phyloP scores from a whole-genome alignment of 768 basidiomycete genomes.

The Collybia nuda region DNA sequence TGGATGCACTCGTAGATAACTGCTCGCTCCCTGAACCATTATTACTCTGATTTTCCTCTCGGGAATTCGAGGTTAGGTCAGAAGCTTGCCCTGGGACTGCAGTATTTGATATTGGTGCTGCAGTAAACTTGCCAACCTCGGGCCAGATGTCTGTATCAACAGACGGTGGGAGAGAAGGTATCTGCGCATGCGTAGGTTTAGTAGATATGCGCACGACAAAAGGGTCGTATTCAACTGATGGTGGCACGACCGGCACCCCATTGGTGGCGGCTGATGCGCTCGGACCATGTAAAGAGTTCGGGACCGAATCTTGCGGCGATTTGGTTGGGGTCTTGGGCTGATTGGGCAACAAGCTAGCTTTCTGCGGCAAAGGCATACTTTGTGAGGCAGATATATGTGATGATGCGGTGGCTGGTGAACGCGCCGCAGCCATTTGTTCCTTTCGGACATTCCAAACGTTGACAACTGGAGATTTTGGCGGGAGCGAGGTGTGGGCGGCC shows the following conservation, averaged over 20 bases:
- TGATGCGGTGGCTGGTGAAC: slow-evolving; percentile 4
- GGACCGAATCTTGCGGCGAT: slow-evolving; percentile 1
- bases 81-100: neutral
- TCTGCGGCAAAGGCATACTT: neutral
- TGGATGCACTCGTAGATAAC: slow-evolving; percentile 7
- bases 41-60: slow-evolving; percentile 8
- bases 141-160: slow-evolving; percentile 44
- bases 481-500: slow-evolving; percentile 11
- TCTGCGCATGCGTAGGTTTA: slow-evolving; percentile 16
- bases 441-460: slow-evolving; percentile 31
- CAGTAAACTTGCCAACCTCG: slow-evolving; percentile 37
- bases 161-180: slow-evolving; percentile 23
- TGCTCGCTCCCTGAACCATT: slow-evolving; percentile 1
- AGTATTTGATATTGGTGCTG: neutral
- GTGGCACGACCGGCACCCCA: slow-evolving; percentile 9
- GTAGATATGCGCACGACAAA: slow-evolving; percentile 40
- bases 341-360: neutral
- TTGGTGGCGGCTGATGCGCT: slow-evolving; percentile 5
- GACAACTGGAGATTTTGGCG: slow-evolving; percentile 15
- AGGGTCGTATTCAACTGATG: slow-evolving; percentile 34
- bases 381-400: slow-evolving; percentile 4
- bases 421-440: slow-evolving; percentile 25
- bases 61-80: slow-evolving; percentile 8
- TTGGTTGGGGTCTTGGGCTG: neutral
- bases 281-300: slow-evolving; percentile 13